Conservation (phyloP, 345 rosid species). For the Syzygium aromaticum region DNA sequence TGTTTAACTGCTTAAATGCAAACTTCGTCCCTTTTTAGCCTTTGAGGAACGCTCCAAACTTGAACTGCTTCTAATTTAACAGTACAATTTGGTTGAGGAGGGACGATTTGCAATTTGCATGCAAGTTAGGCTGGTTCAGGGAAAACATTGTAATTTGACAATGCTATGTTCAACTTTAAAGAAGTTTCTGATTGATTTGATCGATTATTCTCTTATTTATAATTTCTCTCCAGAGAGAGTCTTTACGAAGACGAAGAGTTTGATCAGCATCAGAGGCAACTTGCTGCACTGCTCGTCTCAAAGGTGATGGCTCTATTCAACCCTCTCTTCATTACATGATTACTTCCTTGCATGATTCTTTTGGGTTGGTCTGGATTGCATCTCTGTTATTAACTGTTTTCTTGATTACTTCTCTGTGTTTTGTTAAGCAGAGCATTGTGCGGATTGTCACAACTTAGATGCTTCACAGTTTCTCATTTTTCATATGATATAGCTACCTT, state of each 20-base stretch:
- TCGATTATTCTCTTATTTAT: background rate
- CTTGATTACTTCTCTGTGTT: background rate
- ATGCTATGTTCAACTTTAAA: background rate
- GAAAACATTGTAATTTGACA: background rate
- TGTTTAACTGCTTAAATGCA: background rate
- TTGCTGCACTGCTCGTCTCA: conserved; percentile 87
- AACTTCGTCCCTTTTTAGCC: background rate
- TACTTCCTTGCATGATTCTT: background rate
- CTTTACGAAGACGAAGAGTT: conserved; percentile 96
- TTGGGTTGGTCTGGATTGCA: background rate
- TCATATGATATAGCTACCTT: background rate
- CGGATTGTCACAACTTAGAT: background rate
- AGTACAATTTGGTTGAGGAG: background rate
- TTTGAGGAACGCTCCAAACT: background rate
- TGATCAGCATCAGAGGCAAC: conserved; percentile 84
- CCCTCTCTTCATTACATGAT: background rate
- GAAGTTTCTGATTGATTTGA: background rate
- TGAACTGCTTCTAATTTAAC: background rate
- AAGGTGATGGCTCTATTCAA: conserved; percentile 37
- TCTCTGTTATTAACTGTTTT: background rate
- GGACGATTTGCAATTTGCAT: background rate
- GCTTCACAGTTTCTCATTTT: background rate
- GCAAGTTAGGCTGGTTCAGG: background rate
- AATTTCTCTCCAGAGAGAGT: conserved; percentile 54
- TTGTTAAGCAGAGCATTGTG: background rate